Percentiles rank a stretch among this genome's conserved stretches.
These are phyloP conservation scores for Volvariella surrecta DNA, from an alignment of 1,284 basidiomycete genomes.

Conservation along the genomic window DNA sequence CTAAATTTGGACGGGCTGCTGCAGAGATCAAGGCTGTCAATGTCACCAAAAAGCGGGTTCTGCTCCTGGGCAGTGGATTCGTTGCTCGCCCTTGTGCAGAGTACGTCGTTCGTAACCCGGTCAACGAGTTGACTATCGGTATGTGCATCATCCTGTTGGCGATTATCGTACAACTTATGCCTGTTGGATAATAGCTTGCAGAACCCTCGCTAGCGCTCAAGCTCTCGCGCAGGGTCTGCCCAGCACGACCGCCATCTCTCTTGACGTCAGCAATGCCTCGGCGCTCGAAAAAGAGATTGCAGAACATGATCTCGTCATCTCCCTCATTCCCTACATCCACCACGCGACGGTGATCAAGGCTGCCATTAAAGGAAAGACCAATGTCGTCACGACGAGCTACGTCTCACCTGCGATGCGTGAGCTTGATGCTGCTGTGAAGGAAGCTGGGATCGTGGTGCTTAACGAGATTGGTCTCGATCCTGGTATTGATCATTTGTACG, in stretches of 20 bases:
- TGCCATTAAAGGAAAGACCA: slow-evolving; percentile 89
- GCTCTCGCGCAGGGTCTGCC: slow-evolving; percentile 64
- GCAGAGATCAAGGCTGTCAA: slow-evolving; percentile 23
- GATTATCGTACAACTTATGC: slow-evolving; percentile 1
- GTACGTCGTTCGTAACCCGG: slow-evolving; percentile 80
- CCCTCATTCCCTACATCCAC: slow-evolving; percentile 93
- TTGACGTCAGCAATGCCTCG: slow-evolving; percentile 74
- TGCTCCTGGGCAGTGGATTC: slow-evolving; percentile 92
- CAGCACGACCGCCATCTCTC: slow-evolving; percentile 65
- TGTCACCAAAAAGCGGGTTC: slow-evolving; percentile 60
- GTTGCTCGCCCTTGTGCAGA: slow-evolving; percentile 93
- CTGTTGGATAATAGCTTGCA: slow-evolving; percentile 54
- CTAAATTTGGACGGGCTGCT: slow-evolving; percentile 54
- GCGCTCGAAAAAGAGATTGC: slow-evolving; percentile 79
- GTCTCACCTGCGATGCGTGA: slow-evolving; percentile 86
- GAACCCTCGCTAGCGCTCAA: slow-evolving; percentile 73
- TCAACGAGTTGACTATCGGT: slow-evolving; percentile 85
- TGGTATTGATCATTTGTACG: slow-evolving; percentile 92
- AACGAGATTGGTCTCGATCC: slow-evolving; percentile 99
- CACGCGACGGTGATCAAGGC: slow-evolving; percentile 91
- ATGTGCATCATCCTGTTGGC: slow-evolving; percentile 8
- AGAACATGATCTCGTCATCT: slow-evolving; percentile 90
- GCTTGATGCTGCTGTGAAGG: slow-evolving; percentile 77
- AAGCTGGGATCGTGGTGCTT: slow-evolving; percentile 91
- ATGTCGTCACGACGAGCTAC: slow-evolving; percentile 97